Evolutionary conservation across 2,329 filamentous ascomycete genomes (phyloP), one percentile per base, ranked within the genome.

Genomic region (Verticillium dahliae): DNA sequence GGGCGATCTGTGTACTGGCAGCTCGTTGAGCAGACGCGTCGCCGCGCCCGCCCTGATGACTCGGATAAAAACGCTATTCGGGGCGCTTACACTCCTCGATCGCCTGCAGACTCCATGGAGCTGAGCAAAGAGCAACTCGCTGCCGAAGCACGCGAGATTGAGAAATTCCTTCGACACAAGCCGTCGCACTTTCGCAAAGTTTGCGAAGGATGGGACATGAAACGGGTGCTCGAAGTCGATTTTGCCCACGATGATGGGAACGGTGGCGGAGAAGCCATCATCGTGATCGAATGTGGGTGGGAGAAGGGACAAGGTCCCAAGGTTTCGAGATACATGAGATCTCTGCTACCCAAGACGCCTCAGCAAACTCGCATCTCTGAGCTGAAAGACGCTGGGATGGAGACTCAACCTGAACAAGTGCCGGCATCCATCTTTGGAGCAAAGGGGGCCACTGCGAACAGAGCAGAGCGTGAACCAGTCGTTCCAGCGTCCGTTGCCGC

Each of bases 171-270:
- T 18, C 79, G 78, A 0, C 86, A 89, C 67, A 88, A 85, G 67
- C 93, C 94, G 4, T 84, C 85, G 50, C 85, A 96, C 67, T 96
- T 96, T 72, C 86, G 88, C 27, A 88, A 87, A 68, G 80, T 86
- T 1, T 98, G 90, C 69, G 78, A 90, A 62, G 90, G 90, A 2
- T 98, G 95, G 94, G 91, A 98, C 69, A 98, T 98, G 93, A 87
- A 87, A 60, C 85, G 92, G 63, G 87, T 80, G 64, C 78, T 98
- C 2, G 89, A 95, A 68, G 91, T 97, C 2, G 95, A 99, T 71
- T 98, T 97, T 75, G 90, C 90, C 50, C 87, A 85, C 22, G 91
- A 93, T 66, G 90, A 95, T 74, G 85, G 85, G n/a, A 79, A 85
- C 60, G 85, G 87, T 57, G 88, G 87, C 33, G 92, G 92, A 22